Base-by-base conservation (phyloP, 192 early-diverging fungal genomes). In the Umbelopsis ramanniana region DNA sequence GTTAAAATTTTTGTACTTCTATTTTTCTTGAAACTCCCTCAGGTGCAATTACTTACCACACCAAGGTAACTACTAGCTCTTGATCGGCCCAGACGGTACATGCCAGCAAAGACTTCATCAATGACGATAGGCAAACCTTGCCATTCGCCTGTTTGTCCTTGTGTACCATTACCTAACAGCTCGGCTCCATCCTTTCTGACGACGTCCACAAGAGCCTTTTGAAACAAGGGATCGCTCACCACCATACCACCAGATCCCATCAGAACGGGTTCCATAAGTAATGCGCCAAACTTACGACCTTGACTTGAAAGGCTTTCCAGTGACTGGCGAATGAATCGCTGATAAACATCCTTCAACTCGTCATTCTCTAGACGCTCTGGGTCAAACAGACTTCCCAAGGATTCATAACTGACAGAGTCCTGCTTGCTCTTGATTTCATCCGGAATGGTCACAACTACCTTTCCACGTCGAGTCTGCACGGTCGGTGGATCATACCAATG, bases 211-310 rank as follows among this genome's bases (percentile, higher is more conserved):
- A 95, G 66, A 35, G 72, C 74, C n/a, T 81, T 80, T 67, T 94
- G 93, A 80, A 91, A 95, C 11, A 89, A 77, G 23, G 94, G 94
- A 67, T 92, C 91, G 21, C 93, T 88, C 66, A 92, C 90, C 24
- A 89, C 78, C 94, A 95, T 95, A 52, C 94, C 94, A 24, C 93
- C 94, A 12, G 94, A 92, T 23, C 94, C 94, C 83, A 93, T 86
- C 14, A 95, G 47, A 15, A 94, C 74, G 0, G 94, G 94, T 69
- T 95, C 94, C 75, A 95, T 83, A 50, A 94, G 71, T 14, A 95
- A 53, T 0, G 92, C 86, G 47, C 84, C 85, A 74, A 86, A 84
- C 8, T 75, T 77, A 14, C 81, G 67, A 24, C 81, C 84, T n/a
- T 78, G 72, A 19, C 77, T 68, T 2, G 74, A 73, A 43, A 82